Evolutionary conservation across 768 basidiomycete species (phyloP).

Genomic region (Myochromella boudieri): DNA sequence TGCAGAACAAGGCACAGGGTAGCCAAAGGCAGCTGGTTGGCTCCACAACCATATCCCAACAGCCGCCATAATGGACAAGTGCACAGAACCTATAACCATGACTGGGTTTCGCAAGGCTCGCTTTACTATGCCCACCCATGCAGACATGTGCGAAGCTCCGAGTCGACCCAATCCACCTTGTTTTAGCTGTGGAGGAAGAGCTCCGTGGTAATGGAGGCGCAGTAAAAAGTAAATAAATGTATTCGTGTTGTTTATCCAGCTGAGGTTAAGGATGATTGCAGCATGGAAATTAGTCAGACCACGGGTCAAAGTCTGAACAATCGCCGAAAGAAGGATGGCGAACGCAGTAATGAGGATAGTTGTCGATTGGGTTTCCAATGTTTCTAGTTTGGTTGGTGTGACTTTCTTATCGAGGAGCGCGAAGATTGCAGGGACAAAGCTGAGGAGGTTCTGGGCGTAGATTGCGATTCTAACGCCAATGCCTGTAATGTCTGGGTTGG

Average conservation of each 20-base stretch:
- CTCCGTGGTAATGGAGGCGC: conserved; percentile 15
- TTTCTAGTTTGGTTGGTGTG: conserved; percentile 15
- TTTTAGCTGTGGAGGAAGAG: not conserved
- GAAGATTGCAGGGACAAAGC: no score
- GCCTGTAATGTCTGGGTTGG: no score
- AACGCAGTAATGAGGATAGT: conserved; percentile 24
- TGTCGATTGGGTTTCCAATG: conserved; percentile 12
- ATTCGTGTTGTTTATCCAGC: conserved; percentile 27
- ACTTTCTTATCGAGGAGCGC: no score
- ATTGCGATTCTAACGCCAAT: no score
- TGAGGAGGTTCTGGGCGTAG: no score
- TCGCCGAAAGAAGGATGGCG: conserved; percentile 23
- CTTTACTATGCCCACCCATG: no score
- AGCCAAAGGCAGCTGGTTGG: not conserved
- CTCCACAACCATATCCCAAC: conserved; percentile 16
- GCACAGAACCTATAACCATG: not conserved
- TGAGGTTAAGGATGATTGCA: conserved; percentile 23
- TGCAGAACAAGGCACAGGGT: not conserved
- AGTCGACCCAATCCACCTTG: not conserved
- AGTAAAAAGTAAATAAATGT: conserved; percentile 14
- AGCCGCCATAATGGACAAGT: conserved; percentile 7
- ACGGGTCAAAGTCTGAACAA: conserved; percentile 18
- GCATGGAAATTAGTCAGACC: conserved; percentile 21
- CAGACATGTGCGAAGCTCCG: not conserved
- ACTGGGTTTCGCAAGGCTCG: not conserved